Percentiles rank a stretch among this genome's conserved stretches.
phyloP scores from a whole-genome alignment of 306 rosid species.

The Dryas drummondii region DNA sequence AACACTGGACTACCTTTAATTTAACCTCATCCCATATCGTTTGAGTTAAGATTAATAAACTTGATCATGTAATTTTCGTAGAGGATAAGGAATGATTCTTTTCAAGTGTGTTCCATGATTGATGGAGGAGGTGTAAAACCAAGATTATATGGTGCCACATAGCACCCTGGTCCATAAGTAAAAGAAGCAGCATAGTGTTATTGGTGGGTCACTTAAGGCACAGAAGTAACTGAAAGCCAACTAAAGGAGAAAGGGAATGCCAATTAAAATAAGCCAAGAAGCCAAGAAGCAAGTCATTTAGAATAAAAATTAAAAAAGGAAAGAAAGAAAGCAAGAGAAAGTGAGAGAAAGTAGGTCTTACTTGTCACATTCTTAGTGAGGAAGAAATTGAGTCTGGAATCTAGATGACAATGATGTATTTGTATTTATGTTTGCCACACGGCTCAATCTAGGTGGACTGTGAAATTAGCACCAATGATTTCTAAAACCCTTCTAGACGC shows the following conservation, averaged over 20 bases:
- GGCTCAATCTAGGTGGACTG: background rate
- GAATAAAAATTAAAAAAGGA: background rate
- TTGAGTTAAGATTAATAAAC: too few species aligned
- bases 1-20: too few species aligned
- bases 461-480: background rate
- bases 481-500: background rate
- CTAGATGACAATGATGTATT: conserved; percentile 1
- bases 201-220: background rate
- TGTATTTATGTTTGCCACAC: conserved; percentile 4
- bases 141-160: background rate
- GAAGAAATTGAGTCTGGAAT: conserved; percentile 22
- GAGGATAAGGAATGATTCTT: background rate
- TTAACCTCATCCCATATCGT: too few species aligned
- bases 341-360: conserved; percentile 16
- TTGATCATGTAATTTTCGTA: too few species aligned
- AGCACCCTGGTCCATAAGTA: background rate
- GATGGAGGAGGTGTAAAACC: background rate
- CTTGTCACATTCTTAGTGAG: conserved; percentile 26
- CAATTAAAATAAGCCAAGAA: background rate
- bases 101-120: background rate
- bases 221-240: background rate
- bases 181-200: background rate
- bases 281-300: background rate
- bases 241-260: background rate
- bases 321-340: background rate